Evolutionary conservation across 2,329 filamentous ascomycete genomes (phyloP), one percentile per base, ranked within the genome.

Genomic region (Epicoccum sorghinum): DNA sequence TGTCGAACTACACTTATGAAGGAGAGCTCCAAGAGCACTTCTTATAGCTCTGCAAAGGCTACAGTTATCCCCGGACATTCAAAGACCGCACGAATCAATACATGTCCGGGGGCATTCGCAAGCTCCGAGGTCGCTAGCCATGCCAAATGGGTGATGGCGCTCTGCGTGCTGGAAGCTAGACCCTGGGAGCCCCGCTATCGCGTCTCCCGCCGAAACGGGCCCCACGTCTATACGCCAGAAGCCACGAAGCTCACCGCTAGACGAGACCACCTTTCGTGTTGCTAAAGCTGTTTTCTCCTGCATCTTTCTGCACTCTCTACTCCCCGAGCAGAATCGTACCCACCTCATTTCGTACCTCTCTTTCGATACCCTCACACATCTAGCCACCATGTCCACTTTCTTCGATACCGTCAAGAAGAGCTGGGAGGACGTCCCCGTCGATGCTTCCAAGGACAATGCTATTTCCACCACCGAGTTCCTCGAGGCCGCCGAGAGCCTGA

Each of bases 381-480:
- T 52, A 64, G 60, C 57, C 36, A 55, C 12, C 47, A 74, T 71
- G 66, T 65, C 71, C 37, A 96, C 92, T 68, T 92, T 93, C 81
- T 89, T 98, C 78, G 87, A 96, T 74, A 90, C 87, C 66, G 83
- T 96, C 77, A 89, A 90, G 81, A 84, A 83, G 74, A 93, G 89
- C 68, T 99, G 96, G 80, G 82, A 83, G 61, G 86, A 93, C 66
- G 93, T 98, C 49, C 87, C 90, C 12, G 77, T 96, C 67, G 85
- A 91, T 68, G 81, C 83, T 58, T 82, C 83, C 64, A 88, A 90
- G 65, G 87, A 86, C 77, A 89, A 91, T 79, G 89, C 87, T 57
- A 87, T 98, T 69, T 79, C 86, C 49, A 98, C 95, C 41, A 85
- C 84, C 53, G 86, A 96, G 75, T 99, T 98, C 78, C 88, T 98